These are phyloP conservation scores for barrel medic (Medicago truncatula) DNA, from an alignment of 306 rosid species.

Conservation along the genomic window DNA sequence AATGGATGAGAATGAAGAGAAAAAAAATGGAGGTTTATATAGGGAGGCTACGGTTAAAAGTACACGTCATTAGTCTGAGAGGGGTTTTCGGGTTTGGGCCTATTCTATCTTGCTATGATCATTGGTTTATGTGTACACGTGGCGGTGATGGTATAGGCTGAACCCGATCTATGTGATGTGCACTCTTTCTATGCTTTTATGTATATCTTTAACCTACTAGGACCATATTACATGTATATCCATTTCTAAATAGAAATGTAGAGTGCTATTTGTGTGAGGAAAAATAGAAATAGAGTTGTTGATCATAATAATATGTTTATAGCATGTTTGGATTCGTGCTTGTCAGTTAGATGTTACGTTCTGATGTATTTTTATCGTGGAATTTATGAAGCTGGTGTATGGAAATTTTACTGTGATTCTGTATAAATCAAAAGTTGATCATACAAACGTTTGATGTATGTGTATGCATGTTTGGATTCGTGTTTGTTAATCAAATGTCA, in stretches of 20 bases:
- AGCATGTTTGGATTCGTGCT: too few relatives aligned
- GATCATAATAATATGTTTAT: too few relatives aligned
- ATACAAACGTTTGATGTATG: too few relatives aligned
- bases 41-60: constrained; percentile 75
- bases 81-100: constrained; percentile 56
- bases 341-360: too few relatives aligned
- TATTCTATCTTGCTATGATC: neutral
- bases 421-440: too few relatives aligned
- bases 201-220: constrained; percentile 18
- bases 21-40: constrained; percentile 47
- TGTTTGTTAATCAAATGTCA: too few relatives aligned
- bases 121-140: constrained; percentile 35
- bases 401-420: too few relatives aligned
- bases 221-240: neutral
- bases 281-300: too few relatives aligned
- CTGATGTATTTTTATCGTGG: too few relatives aligned
- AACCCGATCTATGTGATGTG: constrained; percentile 34
- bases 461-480: too few relatives aligned
- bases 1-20: constrained; percentile 70
- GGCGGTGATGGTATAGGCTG: constrained; percentile 24
- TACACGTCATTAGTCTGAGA: constrained; percentile 63
- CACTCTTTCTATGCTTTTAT: neutral
- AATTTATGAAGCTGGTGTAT: too few relatives aligned
- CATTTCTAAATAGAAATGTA: neutral
- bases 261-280: too few relatives aligned